Base-by-base conservation (phyloP, 1,284 basidiomycete species). In the Naganishia albida region DNA sequence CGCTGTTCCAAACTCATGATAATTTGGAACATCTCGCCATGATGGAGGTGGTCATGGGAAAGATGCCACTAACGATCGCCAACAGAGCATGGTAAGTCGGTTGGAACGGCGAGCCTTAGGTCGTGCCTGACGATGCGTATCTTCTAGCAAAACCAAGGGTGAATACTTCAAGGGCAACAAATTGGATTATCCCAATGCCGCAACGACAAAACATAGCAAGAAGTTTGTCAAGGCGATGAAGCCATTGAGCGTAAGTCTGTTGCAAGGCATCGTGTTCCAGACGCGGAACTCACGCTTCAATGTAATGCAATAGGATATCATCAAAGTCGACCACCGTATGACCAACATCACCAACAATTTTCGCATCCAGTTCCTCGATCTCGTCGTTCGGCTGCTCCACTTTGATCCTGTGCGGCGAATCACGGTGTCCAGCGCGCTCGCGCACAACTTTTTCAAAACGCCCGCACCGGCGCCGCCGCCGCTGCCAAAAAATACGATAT, bases 11-110 rank as follows among this genome's bases (percentile, higher is more conserved):
- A 79, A 99, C 96, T 0, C 95, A 98, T 75, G 95, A 99, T 80
- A 99, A 99, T 77, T 85, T 99, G 13, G 96, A 99, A 76, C 96
- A 99, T 78, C 86, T 99, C 7, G 96, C 96, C 49, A 99, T 99
- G 96, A 99, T 99, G 96, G 94, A 99, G 79, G 88, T 90, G 71
- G 96, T 99, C 40, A 95, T 99, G 87, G 96, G 95, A 67, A 89
- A 88, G 79, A 94, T 99, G 88, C 93, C 94, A 0, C 86, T 88
- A 51, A 86, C 88, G 4, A 93, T 95, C 77, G 71, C 28, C 26
- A 48, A 54, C 25, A 23, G n/a, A 39, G 25, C 26, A 46, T 39
- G 43, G 38, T 18, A 12, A 20, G 20, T 26, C 7, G n/a, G 34
- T 42, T 40, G 20, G n/a, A n/a, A n/a, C n/a, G n/a, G n/a, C 8